Evolutionary conservation across 495 filamentous ascomycete genomes (phyloP).

Genomic region (Aspergillus egyptiacus): DNA sequence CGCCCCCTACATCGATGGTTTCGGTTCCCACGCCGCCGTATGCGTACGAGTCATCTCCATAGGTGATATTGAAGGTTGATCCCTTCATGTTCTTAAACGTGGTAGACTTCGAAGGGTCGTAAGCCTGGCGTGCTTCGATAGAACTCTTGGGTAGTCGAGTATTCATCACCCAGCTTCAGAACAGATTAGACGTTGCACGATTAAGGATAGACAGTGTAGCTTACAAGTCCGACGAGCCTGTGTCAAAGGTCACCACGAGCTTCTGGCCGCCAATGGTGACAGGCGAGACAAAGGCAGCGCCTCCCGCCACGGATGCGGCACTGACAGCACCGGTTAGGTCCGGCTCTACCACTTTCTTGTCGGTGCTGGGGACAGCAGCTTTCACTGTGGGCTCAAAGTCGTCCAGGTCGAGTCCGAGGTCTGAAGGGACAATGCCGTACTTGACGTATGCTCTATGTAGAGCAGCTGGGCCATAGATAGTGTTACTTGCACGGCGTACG

Average conservation of each 20-base stretch:
- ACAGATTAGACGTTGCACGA: constrained; percentile 4
- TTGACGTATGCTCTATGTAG: constrained; percentile 60
- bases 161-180: constrained; percentile 68
- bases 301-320: constrained; percentile 55
- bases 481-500: constrained; percentile 47
- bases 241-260: constrained; percentile 74
- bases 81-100: constrained; percentile 44
- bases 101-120: constrained; percentile 54
- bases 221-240: constrained; percentile 76
- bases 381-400: constrained; percentile 34
- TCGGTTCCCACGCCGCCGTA: constrained; percentile 65
- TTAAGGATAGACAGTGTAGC: constrained; percentile 13
- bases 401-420: constrained; percentile 25
- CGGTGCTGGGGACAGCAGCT: constrained; percentile 15
- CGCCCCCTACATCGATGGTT: constrained; percentile 67
- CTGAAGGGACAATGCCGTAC: constrained; percentile 43
- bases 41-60: constrained; percentile 68
- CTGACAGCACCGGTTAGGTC: constrained; percentile 51
- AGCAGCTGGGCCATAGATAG: constrained; percentile 49
- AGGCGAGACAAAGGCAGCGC: constrained; percentile 64
- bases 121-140: constrained; percentile 52
- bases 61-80: constrained; percentile 59
- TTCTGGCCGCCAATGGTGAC: constrained; percentile 69
- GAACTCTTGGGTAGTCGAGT: constrained; percentile 45
- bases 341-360: constrained; percentile 16